Base-by-base conservation (phyloP, 2,329 filamentous ascomycete species). In the Fusarium marasasianum region DNA sequence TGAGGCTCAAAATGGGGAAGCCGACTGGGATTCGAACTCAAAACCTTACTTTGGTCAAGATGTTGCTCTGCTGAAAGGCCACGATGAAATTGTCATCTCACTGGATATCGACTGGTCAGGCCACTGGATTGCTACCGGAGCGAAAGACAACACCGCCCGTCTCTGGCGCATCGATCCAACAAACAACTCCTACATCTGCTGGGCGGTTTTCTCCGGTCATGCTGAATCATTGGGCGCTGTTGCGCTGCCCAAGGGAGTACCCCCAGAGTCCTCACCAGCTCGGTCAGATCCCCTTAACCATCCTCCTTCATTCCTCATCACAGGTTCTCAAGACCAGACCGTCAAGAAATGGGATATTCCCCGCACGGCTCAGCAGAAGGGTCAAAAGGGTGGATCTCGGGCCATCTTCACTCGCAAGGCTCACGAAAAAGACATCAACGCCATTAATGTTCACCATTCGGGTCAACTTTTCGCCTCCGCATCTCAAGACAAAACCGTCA, bases 381-480 rank as follows among this genome's bases (percentile, higher is more conserved):
- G 77, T 24, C 82, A 84, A 53, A 89, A 88, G 69, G 88, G 88
- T 65, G 87, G 88, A 15, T 84, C 91, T 15, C 86, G 91, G 76
- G 94, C 94, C 45, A 84, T 91, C 9, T 99, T 94, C 82, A 98
- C 96, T 2, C 90, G 96, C 64, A 97, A 98, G 82, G 96, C 96
- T 2, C 96, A 99, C 83, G 96, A 99, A 80, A 99, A 99, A 81
- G 96, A 99, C 76, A 99, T 99, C 83, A 99, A 99, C 78, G 95
- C 96, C 6, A 89, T 99, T 57, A 94, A 97, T 73, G 88, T 96
- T 17, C 94, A 95, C 73, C 88, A 91, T 29, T 87, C 89, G 4
- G 90, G 90, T 9, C 90, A 91, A n/a, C 84, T 98, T 2, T 98
- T 99, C 79, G 97, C 96, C 7, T 98, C 96, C 3, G 96, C 96